phyloP scores from a whole-genome alignment of 192 early-diverging fungal genomes.

The Kickxella alabastrina region DNA sequence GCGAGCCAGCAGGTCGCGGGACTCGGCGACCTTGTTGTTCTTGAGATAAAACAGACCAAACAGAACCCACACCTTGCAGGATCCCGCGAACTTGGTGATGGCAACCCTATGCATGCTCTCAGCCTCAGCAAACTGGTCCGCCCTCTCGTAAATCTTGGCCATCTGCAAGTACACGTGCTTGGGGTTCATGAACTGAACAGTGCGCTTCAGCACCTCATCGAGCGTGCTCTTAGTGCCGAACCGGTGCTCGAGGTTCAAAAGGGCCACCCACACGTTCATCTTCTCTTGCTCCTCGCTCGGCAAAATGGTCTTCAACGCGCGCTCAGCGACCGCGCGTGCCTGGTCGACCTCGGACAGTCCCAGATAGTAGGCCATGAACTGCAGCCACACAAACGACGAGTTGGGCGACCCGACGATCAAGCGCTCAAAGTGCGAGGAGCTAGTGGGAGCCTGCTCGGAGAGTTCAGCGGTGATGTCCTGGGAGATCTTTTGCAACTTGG shows the following conservation, averaged over 20 bases:
- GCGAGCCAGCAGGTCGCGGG: constrained; percentile 76
- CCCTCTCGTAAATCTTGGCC: constrained; percentile 85
- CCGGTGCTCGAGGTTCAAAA: constrained; percentile 92
- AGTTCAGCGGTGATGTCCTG: constrained; percentile 69
- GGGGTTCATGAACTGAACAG: constrained; percentile 79
- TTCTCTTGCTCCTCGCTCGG: constrained; percentile 93
- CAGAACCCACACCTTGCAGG: constrained; percentile 87
- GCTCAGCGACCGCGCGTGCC: constrained; percentile 89
- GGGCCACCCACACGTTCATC: constrained; percentile 97
- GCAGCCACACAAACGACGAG: constrained; percentile 97
- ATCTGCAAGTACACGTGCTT: constrained; percentile 86
- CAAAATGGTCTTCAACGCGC: constrained; percentile 87
- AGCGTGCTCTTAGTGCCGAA: constrained; percentile 84
- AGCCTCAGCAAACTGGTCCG: constrained; percentile 65
- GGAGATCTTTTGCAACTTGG: constrained; percentile 58
- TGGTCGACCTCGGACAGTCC: constrained; percentile 89
- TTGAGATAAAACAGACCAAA: constrained; percentile 80
- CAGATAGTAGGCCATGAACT: constrained; percentile 99
- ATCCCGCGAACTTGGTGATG: constrained; percentile 80
- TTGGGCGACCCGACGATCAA: constrained; percentile 91
- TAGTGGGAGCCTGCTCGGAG: constrained; percentile 65
- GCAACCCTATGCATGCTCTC: constrained; percentile 71
- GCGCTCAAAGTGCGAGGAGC: constrained; percentile 85
- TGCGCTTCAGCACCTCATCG: constrained; percentile 79
- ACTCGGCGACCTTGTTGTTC: constrained; percentile 62